Conservation (phyloP, 768 basidiomycete genomes). For the Phanerodontia chrysosporium region DNA sequence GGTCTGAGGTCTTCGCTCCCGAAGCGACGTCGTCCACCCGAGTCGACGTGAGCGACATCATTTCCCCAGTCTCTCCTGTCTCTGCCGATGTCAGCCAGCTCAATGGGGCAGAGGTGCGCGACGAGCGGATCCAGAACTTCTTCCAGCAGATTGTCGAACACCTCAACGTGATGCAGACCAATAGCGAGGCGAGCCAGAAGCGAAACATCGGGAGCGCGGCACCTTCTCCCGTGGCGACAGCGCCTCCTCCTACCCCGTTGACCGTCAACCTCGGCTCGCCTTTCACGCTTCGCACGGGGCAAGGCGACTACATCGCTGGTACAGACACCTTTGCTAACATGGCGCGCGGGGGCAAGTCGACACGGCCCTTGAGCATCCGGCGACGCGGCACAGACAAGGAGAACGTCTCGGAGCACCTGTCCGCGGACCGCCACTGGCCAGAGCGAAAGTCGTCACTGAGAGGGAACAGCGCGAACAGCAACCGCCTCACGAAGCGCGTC, state of each 20-base stretch:
- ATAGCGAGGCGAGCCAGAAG: background rate
- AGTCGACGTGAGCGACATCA: background rate
- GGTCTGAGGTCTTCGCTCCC: slow-evolving; percentile 10
- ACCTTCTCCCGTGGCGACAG: background rate
- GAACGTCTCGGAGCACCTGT: slow-evolving; percentile 33
- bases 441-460: slow-evolving; percentile 41
- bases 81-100: slow-evolving; percentile 1
- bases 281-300: slow-evolving; percentile 2
- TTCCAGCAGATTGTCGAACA: slow-evolving; percentile 83
- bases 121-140: slow-evolving; percentile 77
- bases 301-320: background rate
- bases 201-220: background rate
- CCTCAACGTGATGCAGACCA: slow-evolving; percentile 64
- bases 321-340: slow-evolving; percentile 11
- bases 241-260: slow-evolving; percentile 10
- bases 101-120: slow-evolving; percentile 63
- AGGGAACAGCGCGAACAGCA: slow-evolving; percentile 29
- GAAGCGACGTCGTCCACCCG: slow-evolving; percentile 8
- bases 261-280: slow-evolving; percentile 13
- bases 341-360: slow-evolving; percentile 19
- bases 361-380: slow-evolving; percentile 43
- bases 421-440: background rate
- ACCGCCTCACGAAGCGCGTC: slow-evolving; percentile 33
- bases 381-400: slow-evolving; percentile 49
- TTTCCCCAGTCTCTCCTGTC: slow-evolving; percentile 1